Percentiles rank a stretch among this genome's conserved stretches.
phyloP scores from a whole-genome alignment of 345 rosid species.

The Litchi chinensis region DNA sequence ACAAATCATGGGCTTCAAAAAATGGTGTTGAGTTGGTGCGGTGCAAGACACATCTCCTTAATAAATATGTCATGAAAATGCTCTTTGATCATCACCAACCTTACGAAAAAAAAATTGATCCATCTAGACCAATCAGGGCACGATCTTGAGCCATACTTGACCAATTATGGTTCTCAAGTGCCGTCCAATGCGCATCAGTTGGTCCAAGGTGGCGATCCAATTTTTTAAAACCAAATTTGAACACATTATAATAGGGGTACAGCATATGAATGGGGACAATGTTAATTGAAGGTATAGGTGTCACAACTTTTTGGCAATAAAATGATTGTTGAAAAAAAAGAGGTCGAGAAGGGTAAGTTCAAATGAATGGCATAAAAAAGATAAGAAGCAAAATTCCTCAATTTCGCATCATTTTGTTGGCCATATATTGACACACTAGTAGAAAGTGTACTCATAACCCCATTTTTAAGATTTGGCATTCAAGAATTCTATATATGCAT shows the following conservation, averaged over 20 bases:
- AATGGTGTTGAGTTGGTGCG: constrained; percentile 61
- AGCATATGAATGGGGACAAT: constrained; percentile 22
- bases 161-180: constrained; percentile 32
- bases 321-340: constrained; percentile 35
- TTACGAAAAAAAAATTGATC: constrained; percentile 4
- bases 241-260: background rate
- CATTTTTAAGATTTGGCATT: constrained; percentile 6
- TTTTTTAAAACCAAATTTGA: background rate
- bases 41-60: constrained; percentile 45
- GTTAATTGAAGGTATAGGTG: constrained; percentile 38
- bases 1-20: constrained; percentile 60
- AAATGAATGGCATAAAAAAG: constrained; percentile 33
- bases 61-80: constrained; percentile 53
- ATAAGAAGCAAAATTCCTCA: constrained; percentile 59
- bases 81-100: constrained; percentile 16
- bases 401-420: constrained; percentile 75
- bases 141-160: constrained; percentile 13
- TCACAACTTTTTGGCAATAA: constrained; percentile 51
- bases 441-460: constrained; percentile 47
- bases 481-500: background rate
- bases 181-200: constrained; percentile 21
- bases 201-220: background rate
- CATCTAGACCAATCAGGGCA: background rate
- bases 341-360: constrained; percentile 24
- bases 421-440: constrained; percentile 55